phyloP scores from a whole-genome alignment of 345 rosid genomes.

The Anastatica hierochuntica region DNA sequence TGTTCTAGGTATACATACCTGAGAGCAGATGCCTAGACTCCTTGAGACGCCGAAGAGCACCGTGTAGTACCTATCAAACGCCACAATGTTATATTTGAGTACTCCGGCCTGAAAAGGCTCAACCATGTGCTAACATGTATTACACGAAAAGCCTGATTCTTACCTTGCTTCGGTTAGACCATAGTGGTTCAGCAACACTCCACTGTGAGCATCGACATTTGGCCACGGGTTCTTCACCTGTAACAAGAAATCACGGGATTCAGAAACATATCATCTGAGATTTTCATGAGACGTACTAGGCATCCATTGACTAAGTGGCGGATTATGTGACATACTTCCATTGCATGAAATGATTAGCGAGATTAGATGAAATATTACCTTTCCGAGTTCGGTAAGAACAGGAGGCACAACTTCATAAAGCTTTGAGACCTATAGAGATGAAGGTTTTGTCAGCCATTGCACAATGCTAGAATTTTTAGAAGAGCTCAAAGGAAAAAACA shows the following conservation, averaged over 20 bases:
- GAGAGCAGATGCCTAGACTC: conserved; percentile 94
- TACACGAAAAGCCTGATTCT: no score
- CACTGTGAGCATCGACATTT: conserved; percentile 98
- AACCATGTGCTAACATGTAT: background rate
- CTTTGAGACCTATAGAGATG: conserved; percentile 67
- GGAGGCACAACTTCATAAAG: conserved; percentile 98
- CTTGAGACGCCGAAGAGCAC: conserved; percentile 98
- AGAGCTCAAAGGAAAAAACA: background rate
- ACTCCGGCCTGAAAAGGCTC: background rate
- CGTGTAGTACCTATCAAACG: conserved; percentile 55
- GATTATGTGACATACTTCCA: background rate
- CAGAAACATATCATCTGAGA: background rate
- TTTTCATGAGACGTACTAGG: background rate
- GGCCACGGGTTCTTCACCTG: conserved; percentile 99
- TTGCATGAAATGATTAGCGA: background rate
- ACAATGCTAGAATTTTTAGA: background rate
- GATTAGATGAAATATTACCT: conserved; percentile 32
- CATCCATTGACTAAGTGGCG: background rate
- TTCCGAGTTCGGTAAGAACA: conserved; percentile 76
- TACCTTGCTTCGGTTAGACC: conserved; percentile 98
- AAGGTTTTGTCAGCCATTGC: conserved; percentile 16
- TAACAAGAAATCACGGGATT: conserved; percentile 20
- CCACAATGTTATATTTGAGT: background rate
- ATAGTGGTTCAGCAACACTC: conserved; percentile 79
- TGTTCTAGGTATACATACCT: conserved; percentile 40